A percentile compares a stretch with the other conserved stretches of the same genome.
These are phyloP conservation scores for Ophiocordyceps camponoti-leonardi DNA, from an alignment of 2,329 filamentous ascomycete species.

Conservation along the genomic window DNA sequence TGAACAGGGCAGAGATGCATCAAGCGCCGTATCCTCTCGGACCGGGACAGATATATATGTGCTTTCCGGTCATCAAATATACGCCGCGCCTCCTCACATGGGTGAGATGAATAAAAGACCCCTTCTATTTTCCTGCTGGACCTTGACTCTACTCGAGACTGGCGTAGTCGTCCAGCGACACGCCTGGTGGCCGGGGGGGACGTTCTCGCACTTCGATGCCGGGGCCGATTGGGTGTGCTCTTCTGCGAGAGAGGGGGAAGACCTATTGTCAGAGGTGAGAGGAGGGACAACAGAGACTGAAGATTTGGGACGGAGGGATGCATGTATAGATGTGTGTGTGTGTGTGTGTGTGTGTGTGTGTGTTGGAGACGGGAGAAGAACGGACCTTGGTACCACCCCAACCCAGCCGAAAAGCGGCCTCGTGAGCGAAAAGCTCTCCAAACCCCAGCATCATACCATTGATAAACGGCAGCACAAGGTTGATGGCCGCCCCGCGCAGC, in stretches of 20 bases:
- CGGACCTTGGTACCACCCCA: conserved; percentile 86
- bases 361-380: not conserved
- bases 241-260: conserved; percentile 42
- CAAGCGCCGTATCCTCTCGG: too few relatives aligned
- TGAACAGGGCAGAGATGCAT: not conserved
- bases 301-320: too few relatives aligned
- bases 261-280: conserved; percentile 21
- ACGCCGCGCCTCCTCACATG: not conserved
- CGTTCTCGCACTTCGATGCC: conserved; percentile 67
- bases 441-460: conserved; percentile 98
- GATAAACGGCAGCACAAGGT: conserved; percentile 85
- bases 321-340: too few relatives aligned
- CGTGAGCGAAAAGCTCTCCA: conserved; percentile 90
- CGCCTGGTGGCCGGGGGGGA: conserved; percentile 32
- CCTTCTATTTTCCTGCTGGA: not conserved
- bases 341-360: not conserved
- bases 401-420: conserved; percentile 80
- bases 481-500: conserved; percentile 79
- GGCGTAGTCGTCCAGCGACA: conserved; percentile 47
- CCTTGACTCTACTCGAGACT: conserved; percentile 40
- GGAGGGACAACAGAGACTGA: not conserved
- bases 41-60: too few relatives aligned
- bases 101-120: not conserved
- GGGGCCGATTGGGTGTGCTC: conserved; percentile 53
- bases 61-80: not conserved